These are phyloP conservation scores for Phalaenopsis equestris DNA, from an alignment of 106 monocot genomes.

Conservation along the genomic window DNA sequence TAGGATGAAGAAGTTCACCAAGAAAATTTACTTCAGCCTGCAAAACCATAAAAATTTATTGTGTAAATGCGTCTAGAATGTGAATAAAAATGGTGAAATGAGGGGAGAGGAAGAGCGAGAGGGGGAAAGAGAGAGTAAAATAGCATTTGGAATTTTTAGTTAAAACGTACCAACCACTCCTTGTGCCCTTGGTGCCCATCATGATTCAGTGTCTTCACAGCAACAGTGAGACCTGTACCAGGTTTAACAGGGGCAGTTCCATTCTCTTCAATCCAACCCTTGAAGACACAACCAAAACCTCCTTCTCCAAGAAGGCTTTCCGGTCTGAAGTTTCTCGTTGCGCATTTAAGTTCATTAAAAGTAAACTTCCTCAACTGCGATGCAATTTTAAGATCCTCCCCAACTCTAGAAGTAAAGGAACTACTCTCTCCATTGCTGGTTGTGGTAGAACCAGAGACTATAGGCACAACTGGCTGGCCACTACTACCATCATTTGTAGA, in stretches of 20 bases:
- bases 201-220: conserved; percentile 70
- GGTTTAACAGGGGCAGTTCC: conserved; percentile 75
- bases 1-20: conserved; percentile 65
- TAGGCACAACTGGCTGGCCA: conserved; percentile 27
- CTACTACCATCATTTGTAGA: conserved; percentile 38
- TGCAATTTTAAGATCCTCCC: conserved; percentile 58
- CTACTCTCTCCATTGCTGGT: conserved; percentile 45
- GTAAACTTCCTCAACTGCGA: conserved; percentile 55
- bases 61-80: background rate
- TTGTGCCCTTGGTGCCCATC: conserved; percentile 80
- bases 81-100: background rate
- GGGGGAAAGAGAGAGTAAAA: background rate
- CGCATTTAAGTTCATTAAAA: conserved; percentile 62
- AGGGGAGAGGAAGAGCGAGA: background rate
- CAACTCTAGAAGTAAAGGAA: conserved; percentile 42
- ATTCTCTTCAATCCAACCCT: conserved; percentile 75
- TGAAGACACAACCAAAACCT: conserved; percentile 80
- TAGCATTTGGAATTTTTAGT: background rate
- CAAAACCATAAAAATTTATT: conserved; percentile 7
- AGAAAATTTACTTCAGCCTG: conserved; percentile 85
- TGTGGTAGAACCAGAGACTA: conserved; percentile 54
- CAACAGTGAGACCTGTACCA: conserved; percentile 68
- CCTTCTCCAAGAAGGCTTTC: conserved; percentile 72
- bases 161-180: conserved; percentile 61
- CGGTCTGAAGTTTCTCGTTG: conserved; percentile 69